Base-by-base conservation (phyloP, 2,329 filamentous ascomycete species). In the Fusarium chuoi region DNA sequence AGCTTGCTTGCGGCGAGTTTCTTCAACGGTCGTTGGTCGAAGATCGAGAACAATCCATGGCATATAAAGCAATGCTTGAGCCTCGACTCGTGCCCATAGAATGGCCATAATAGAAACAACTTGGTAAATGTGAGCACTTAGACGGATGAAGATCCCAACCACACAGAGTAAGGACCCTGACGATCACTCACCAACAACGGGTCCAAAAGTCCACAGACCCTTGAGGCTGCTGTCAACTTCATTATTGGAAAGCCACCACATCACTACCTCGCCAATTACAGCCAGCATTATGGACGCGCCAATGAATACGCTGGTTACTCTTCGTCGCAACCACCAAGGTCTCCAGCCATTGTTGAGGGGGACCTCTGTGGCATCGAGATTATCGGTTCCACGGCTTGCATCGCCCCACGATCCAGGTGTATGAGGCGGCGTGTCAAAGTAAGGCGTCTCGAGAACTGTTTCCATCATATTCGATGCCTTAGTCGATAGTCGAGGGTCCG, bases 1-100 rank as follows among this genome's bases (percentile, higher is more conserved):
- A 28, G 76, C 76, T 57, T 79, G 78, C 28, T 78, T 79, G 24
- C 77, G 74, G n/a, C 74, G 73, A 22, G 78, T 78, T 39, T 79
- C 77, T 10, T 77, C 70, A 8, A 75, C 76, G n/a, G 73, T 76
- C 17, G 62, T 62, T 2, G 78, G 77, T 56, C 71, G 67, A 18
- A 62, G 59, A 33, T 79, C 66, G 64, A 80, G 78, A 35, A 78
- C 62, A 30, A 79, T 79, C 78, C 78, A 80, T 7, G 78, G 78
- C 55, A 62, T 79, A 39, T 78, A 80, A 9, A 78, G 71, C 33
- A 77, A 48, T 33, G 78, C 73, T 57, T 80, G 78, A 41, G 77
- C 61, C 69, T 80, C 78, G 38, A 79, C 77, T 58, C 78, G 67
- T 5, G 68, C 67, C 78, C 78, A 79, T 35, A 79, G 65, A 39